Conservation (phyloP, 345 rosid species). For the Rubroshorea leprosula region DNA sequence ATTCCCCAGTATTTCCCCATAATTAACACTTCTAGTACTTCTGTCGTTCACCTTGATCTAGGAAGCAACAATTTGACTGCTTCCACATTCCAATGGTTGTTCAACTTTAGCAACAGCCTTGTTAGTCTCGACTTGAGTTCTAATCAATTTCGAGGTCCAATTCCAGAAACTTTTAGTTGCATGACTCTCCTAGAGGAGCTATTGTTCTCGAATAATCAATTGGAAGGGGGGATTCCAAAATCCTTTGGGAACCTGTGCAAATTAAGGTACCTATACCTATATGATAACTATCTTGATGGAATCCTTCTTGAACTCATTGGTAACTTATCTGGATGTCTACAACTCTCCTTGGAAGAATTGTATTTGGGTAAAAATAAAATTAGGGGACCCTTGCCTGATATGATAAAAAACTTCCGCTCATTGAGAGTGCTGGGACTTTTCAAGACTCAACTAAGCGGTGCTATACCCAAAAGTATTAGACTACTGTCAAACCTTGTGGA, state of each 20-base stretch:
- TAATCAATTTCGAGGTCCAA: no score
- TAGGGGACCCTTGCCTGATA: slow-evolving; percentile 16
- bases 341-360: slow-evolving; percentile 4
- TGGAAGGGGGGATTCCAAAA: no score
- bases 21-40: not conserved
- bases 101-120: slow-evolving; percentile 4
- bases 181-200: no score
- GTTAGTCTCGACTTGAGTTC: not conserved
- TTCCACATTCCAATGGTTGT: slow-evolving; percentile 7
- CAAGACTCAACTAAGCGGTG: slow-evolving; percentile 16
- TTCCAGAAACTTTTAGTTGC: no score
- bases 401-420: slow-evolving; percentile 3
- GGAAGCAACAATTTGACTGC: not conserved
- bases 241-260: no score
- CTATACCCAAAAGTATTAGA: slow-evolving; percentile 1
- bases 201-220: no score
- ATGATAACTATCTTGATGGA: no score
- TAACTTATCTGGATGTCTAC: not conserved
- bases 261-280: no score
- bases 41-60: not conserved
- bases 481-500: not conserved
- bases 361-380: slow-evolving; percentile 21
- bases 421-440: not conserved
- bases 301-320: no score
- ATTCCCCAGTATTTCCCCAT: not conserved